Evolutionary conservation across 768 basidiomycete species (phyloP).

Genomic region (Lactarius tabidus): DNA sequence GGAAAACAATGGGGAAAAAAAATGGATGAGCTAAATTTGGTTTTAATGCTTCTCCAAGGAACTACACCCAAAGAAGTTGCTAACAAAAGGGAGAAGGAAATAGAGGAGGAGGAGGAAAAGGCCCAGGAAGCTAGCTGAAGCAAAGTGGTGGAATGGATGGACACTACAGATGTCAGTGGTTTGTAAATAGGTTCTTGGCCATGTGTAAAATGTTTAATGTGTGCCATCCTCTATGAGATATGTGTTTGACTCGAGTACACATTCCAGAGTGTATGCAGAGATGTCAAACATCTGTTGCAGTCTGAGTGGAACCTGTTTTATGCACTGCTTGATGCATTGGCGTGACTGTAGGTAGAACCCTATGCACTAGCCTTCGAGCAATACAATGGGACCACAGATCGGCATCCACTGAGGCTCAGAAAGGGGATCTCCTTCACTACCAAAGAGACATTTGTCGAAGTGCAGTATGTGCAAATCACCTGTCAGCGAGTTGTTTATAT

Average conservation of each 20-base stretch:
- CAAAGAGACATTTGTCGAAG: constrained; percentile 82
- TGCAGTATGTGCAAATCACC: constrained; percentile 54
- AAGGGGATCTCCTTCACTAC: constrained; percentile 82
- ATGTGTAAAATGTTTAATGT: too few species aligned
- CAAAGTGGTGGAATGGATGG: too few species aligned
- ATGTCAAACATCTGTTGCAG: constrained; percentile 34
- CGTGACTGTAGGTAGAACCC: constrained; percentile 69
- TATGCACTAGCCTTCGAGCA: constrained; percentile 95
- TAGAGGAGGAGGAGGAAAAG: too few species aligned
- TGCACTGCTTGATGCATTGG: constrained; percentile 50
- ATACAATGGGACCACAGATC: constrained; percentile 58
- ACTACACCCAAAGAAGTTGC: too few species aligned
- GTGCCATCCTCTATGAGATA: constrained; percentile 45
- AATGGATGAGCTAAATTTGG: too few species aligned
- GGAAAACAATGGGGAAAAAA: too few species aligned
- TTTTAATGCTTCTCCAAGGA: too few species aligned
- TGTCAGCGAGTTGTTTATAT: constrained; percentile 31
- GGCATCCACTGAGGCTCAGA: constrained; percentile 37
- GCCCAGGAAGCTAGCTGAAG: too few species aligned
- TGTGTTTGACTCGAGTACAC: constrained; percentile 64
- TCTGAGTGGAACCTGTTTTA: constrained; percentile 38
- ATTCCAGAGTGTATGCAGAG: constrained; percentile 42
- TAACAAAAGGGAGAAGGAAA: too few species aligned
- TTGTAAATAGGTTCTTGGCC: too few species aligned
- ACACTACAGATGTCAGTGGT: too few species aligned